A percentile compares a stretch with the other conserved stretches of the same genome.
Evolutionary conservation across 2,329 filamentous ascomycete species (phyloP).

Genomic region (Colletotrichum limetticola): DNA sequence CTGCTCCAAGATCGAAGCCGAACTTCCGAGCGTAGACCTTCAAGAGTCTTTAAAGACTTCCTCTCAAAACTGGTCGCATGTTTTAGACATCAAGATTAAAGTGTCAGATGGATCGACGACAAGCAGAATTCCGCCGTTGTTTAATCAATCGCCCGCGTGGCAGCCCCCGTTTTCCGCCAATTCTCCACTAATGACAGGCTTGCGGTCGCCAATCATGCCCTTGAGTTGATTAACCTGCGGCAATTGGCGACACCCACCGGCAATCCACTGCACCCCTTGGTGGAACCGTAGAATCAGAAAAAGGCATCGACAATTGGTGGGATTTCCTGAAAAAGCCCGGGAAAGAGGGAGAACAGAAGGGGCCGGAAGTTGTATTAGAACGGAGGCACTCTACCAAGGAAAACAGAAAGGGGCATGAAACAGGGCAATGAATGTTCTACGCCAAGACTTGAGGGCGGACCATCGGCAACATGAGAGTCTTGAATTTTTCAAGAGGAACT

Average conservation of each 20-base stretch:
- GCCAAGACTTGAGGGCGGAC: neutral
- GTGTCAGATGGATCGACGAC: slow-evolving; percentile 22
- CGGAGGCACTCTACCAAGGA: neutral
- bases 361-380: neutral
- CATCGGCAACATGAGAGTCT: neutral
- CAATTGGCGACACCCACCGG: neutral
- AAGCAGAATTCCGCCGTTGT: slow-evolving; percentile 5
- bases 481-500: neutral
- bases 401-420: neutral
- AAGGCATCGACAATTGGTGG: slow-evolving; percentile 12
- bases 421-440: neutral
- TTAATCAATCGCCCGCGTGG: slow-evolving; percentile 18
- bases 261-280: slow-evolving; percentile 8
- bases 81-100: slow-evolving; percentile 18
- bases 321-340: neutral
- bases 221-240: slow-evolving; percentile 11
- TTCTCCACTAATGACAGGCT: slow-evolving; percentile 3
- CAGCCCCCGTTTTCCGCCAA: neutral
- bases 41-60: neutral
- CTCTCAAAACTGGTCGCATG: neutral
- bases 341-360: neutral
- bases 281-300: slow-evolving; percentile 7
- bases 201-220: slow-evolving; percentile 15
- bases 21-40: neutral
- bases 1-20: neutral